A percentile compares a stretch with the other conserved stretches of the same genome.
Conservation (phyloP, 208 protist genomes). For the Angomonas deanei region DNA sequence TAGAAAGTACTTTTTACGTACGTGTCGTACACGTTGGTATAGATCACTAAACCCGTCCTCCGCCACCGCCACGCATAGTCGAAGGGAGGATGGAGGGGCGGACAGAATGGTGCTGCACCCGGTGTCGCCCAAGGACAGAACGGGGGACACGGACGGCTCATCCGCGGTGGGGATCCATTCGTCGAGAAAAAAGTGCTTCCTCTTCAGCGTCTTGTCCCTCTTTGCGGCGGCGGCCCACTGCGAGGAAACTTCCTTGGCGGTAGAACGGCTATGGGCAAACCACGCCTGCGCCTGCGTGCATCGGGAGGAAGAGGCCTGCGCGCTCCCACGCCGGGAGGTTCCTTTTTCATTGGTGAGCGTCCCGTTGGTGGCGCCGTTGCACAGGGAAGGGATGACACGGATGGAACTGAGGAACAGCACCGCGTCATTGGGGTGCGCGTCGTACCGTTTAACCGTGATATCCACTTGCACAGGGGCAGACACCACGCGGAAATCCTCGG, state of each 20-base stretch:
- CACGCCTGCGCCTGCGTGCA: background rate
- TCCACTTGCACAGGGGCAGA: conserved; percentile 4
- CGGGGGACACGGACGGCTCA: background rate
- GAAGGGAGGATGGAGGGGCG: conserved; percentile 15
- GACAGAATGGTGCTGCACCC: conserved; percentile 10
- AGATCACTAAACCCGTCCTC: background rate
- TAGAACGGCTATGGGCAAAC: conserved; percentile 8
- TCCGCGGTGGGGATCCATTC: conserved; percentile 5
- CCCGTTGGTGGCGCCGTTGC: background rate
- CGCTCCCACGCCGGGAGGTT: background rate
- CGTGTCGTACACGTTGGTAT: background rate
- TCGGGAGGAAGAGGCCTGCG: background rate
- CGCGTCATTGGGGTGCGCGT: background rate
- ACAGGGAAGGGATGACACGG: conserved; percentile 15
- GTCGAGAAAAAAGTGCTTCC: conserved; percentile 5
- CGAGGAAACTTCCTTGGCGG: background rate
- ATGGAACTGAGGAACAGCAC: conserved; percentile 26
- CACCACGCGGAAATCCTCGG: too few species aligned
- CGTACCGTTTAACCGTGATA: background rate
- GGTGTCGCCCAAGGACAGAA: background rate
- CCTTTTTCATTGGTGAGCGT: background rate
- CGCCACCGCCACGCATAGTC: conserved; percentile 25
- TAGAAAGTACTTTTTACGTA: background rate
- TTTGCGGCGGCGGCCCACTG: conserved; percentile 1
- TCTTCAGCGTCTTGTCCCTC: background rate